Conservation (phyloP, 2,329 filamentous ascomycete species). For the Paecilomyces variotii region DNA sequence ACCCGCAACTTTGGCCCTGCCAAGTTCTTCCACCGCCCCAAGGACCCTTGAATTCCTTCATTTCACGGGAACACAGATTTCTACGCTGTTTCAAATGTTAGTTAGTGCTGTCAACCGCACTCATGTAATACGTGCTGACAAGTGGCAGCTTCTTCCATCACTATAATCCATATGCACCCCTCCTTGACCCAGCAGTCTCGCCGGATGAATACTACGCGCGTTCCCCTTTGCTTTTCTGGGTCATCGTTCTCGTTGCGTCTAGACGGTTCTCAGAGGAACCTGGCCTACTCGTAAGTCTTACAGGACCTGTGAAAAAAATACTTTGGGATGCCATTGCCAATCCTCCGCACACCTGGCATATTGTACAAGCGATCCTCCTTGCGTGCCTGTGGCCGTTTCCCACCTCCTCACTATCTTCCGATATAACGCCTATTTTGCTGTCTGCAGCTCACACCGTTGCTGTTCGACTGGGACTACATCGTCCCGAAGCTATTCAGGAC, state of each 20-base stretch:
- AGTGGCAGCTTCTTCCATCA: no score
- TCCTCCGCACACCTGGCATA: slow-evolving; percentile 10
- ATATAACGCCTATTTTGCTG: slow-evolving; percentile 10
- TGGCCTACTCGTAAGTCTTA: slow-evolving; percentile 3
- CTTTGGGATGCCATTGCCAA: slow-evolving; percentile 11
- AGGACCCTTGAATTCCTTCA: no score
- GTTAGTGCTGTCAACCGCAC: no score
- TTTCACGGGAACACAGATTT: no score
- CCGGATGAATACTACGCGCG: slow-evolving; percentile 6
- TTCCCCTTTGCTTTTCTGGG: slow-evolving; percentile 9
- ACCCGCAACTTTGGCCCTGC: no score
- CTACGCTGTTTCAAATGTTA: no score
- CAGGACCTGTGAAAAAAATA: slow-evolving; percentile 4
- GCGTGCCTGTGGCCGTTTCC: slow-evolving; percentile 17
- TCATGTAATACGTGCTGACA: no score
- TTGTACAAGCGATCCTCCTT: slow-evolving; percentile 14
- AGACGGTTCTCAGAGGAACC: slow-evolving; percentile 7
- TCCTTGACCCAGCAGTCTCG: neutral
- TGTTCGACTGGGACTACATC: slow-evolving; percentile 13
- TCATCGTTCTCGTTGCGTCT: slow-evolving; percentile 7
- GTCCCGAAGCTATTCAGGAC: slow-evolving; percentile 12
- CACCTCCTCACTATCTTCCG: slow-evolving; percentile 9
- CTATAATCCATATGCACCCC: no score
- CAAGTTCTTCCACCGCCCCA: no score
- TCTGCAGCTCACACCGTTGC: slow-evolving; percentile 11